Conservation (phyloP, 108 stramenopile genomes). For the Aurantiochytrium sp. region DNA sequence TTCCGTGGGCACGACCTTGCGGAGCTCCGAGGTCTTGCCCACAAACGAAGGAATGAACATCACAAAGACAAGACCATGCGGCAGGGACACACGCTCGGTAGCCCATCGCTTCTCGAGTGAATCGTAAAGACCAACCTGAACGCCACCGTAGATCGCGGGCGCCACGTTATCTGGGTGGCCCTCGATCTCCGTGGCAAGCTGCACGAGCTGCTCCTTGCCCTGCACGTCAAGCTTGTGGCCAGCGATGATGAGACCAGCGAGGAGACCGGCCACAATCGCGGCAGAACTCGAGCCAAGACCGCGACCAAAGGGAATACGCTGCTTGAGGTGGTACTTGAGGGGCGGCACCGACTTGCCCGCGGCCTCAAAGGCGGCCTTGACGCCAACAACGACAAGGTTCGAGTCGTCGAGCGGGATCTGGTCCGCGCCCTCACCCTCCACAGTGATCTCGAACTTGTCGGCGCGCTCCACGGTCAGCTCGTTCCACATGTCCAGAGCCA, state of each 20-base stretch:
- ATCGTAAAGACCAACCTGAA: slow-evolving; percentile 89
- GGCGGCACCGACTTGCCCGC: slow-evolving; percentile 83
- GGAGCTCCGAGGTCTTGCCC: slow-evolving; percentile 71
- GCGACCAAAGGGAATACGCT: slow-evolving; percentile 86
- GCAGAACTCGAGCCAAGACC: slow-evolving; percentile 91
- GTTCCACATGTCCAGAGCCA: slow-evolving; percentile 95
- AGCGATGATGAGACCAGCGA: slow-evolving; percentile 89
- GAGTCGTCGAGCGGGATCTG: slow-evolving; percentile 48
- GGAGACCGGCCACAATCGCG: slow-evolving; percentile 94
- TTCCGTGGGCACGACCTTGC: slow-evolving; percentile 60
- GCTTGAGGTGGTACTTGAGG: slow-evolving; percentile 77
- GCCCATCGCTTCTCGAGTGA: slow-evolving; percentile 73
- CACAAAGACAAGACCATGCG: slow-evolving; percentile 79
- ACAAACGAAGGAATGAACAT: slow-evolving; percentile 92
- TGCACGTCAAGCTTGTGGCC: slow-evolving; percentile 89
- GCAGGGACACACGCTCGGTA: slow-evolving; percentile 81
- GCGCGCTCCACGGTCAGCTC: slow-evolving; percentile 82
- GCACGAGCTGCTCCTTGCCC: slow-evolving; percentile 86
- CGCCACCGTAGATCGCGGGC: slow-evolving; percentile 94
- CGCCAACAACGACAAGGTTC: slow-evolving; percentile 81
- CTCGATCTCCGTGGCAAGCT: slow-evolving; percentile 94
- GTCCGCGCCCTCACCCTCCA: slow-evolving; percentile 47
- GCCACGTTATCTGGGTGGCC: slow-evolving; percentile 98
- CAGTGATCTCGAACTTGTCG: slow-evolving; percentile 71
- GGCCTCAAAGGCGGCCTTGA: slow-evolving; percentile 82